A percentile compares a stretch with the other conserved stretches of the same genome.
phyloP scores from a whole-genome alignment of 805 yeast genomes.

The Starmera pachycereana region DNA sequence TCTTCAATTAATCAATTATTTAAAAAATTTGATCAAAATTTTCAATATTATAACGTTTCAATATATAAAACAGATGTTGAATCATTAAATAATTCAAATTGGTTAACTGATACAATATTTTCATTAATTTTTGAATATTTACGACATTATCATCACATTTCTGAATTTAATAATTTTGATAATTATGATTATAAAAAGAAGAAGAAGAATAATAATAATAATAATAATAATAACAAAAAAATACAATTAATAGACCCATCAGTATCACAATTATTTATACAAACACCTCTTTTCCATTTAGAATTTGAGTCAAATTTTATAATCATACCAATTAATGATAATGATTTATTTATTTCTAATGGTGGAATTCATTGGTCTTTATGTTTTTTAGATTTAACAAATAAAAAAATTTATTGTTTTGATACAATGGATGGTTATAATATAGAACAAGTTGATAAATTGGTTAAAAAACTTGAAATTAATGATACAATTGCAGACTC shows the following conservation, averaged over 20 bases:
- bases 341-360: slow-evolving; percentile 45
- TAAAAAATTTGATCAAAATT: slow-evolving; percentile 16
- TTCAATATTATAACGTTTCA: slow-evolving; percentile 47
- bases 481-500: too few species aligned
- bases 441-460: not conserved
- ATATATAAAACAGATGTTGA: slow-evolving; percentile 48
- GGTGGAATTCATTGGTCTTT: slow-evolving; percentile 77
- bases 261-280: slow-evolving; percentile 46
- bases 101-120: slow-evolving; percentile 67
- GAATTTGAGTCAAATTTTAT: slow-evolving; percentile 35
- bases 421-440: slow-evolving; percentile 36
- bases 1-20: slow-evolving; percentile 6
- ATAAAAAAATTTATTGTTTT: slow-evolving; percentile 39
- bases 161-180: too few species aligned
- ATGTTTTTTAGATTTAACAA: slow-evolving; percentile 39
- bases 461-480: too few species aligned
- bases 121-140: slow-evolving; percentile 51
- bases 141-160: slow-evolving; percentile 11
- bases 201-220: too few species aligned
- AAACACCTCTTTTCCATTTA: slow-evolving; percentile 36
- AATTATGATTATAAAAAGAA: too few species aligned
- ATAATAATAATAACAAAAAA: too few species aligned
- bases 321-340: slow-evolving; percentile 61
- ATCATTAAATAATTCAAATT: slow-evolving; percentile 51
- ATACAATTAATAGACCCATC: slow-evolving; percentile 46